A percentile compares a stretch with the other conserved stretches of the same genome.
Evolutionary conservation across 768 basidiomycete species (phyloP).

Genomic region (Leccinum rimulosum): DNA sequence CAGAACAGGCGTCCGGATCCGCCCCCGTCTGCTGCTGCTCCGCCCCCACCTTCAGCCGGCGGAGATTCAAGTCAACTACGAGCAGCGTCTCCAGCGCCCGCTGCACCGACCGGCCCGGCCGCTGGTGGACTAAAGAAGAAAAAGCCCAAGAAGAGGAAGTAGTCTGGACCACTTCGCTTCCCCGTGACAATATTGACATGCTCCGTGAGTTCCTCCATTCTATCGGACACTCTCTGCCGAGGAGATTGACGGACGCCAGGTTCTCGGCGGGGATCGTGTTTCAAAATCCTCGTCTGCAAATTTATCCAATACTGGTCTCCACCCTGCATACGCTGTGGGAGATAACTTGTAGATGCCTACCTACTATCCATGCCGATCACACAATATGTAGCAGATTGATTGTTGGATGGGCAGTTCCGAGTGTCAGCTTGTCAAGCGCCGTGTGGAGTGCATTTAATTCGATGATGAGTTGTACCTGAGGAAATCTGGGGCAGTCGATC

Average conservation of each 20-base stretch:
- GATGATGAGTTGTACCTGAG: neutral
- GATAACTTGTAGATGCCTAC: neutral
- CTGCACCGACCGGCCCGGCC: slow-evolving; percentile 34
- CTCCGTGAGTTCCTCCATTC: slow-evolving; percentile 12
- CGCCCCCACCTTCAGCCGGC: slow-evolving; percentile 20
- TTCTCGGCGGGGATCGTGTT: neutral
- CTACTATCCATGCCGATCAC: neutral
- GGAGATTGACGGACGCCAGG: slow-evolving; percentile 7
- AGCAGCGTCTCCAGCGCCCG: slow-evolving; percentile 33
- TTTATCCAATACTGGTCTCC: slow-evolving; percentile 7
- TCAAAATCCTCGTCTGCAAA: neutral
- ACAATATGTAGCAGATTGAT: slow-evolving; percentile 1
- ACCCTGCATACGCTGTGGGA: neutral
- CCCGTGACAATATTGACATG: slow-evolving; percentile 1
- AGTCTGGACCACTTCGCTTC: slow-evolving; percentile 12
- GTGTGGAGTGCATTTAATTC: neutral
- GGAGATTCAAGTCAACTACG: slow-evolving; percentile 28
- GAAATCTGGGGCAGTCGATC: neutral
- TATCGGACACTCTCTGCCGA: neutral
- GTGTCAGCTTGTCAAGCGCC: slow-evolving; percentile 1
- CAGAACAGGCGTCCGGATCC: slow-evolving; percentile 55
- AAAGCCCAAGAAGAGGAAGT: slow-evolving; percentile 80
- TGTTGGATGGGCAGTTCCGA: neutral
- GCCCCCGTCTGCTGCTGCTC: slow-evolving; percentile 16
- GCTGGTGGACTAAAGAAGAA: slow-evolving; percentile 77